These are phyloP conservation scores for Apiospora kogelbergensis DNA, from an alignment of 2,329 filamentous ascomycete species.

Conservation along the genomic window DNA sequence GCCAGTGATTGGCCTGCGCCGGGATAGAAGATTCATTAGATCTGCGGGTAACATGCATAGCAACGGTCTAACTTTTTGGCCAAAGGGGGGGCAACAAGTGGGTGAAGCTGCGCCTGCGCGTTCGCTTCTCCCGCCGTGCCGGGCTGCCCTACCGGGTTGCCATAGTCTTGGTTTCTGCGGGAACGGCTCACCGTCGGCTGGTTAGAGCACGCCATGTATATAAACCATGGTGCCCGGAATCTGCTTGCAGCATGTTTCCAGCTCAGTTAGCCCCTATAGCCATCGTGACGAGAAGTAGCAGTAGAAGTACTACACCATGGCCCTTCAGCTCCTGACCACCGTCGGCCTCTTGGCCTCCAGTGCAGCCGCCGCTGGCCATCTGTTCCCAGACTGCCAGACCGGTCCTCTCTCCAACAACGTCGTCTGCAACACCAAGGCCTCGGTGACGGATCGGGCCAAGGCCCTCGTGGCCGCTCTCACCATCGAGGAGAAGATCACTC, in stretches of 20 bases:
- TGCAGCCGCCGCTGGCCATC: constrained; percentile 21
- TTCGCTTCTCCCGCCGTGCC: background rate
- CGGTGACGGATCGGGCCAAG: constrained; percentile 20
- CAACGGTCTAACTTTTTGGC: background rate
- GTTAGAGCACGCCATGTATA: background rate
- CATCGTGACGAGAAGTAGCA: background rate
- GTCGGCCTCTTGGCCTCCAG: constrained; percentile 22
- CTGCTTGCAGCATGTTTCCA: background rate
- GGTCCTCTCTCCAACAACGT: constrained; percentile 23
- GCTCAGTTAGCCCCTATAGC: background rate
- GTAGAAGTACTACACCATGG: constrained; percentile 15
- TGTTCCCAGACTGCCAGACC: constrained; percentile 24
- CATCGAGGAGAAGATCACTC: constrained; percentile 23
- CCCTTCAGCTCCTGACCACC: constrained; percentile 16
- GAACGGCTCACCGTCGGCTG: background rate
- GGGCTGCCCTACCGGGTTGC: background rate
- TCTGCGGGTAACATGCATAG: background rate
- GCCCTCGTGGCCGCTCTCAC: constrained; percentile 24
- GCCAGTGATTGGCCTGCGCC: background rate
- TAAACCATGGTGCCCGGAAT: background rate
- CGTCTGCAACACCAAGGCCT: constrained; percentile 23
- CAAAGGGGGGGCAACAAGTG: background rate
- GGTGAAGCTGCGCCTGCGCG: background rate
- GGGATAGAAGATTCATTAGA: background rate
- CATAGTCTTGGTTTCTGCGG: background rate